Evolutionary conservation across 2,329 filamentous ascomycete species (phyloP).

Genomic region (Fusarium tricinctum): DNA sequence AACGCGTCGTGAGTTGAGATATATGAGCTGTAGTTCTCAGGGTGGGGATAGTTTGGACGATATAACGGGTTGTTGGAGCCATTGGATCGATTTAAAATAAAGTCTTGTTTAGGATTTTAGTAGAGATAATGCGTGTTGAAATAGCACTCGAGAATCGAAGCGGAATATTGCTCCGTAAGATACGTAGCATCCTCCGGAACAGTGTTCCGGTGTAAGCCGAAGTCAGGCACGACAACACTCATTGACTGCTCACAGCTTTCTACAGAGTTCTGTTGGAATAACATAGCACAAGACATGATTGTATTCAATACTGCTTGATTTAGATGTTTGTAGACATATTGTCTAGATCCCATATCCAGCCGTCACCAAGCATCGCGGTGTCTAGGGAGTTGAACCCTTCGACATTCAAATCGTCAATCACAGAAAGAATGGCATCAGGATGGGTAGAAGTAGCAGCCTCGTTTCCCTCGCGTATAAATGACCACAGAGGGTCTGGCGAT

Average conservation of each 20-base stretch:
- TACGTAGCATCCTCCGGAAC: constrained; percentile 16
- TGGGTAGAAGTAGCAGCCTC: not conserved
- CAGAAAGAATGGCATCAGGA: constrained; percentile 34
- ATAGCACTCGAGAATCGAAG: not conserved
- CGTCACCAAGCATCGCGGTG: constrained; percentile 26
- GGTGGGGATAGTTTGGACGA: not conserved
- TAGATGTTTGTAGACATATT: not conserved
- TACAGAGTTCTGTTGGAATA: not conserved
- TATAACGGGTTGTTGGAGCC: not conserved
- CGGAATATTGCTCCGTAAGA: constrained; percentile 19
- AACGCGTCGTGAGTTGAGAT: not conserved
- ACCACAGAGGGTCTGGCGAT: constrained; percentile 41
- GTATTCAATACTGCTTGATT: not conserved
- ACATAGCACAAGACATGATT: too few species aligned
- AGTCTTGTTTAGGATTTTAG: not conserved
- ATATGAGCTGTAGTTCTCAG: not conserved
- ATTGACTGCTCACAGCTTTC: not conserved
- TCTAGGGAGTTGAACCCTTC: constrained; percentile 17
- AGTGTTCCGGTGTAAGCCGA: constrained; percentile 11
- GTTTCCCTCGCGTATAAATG: constrained; percentile 15
- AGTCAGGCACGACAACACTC: not conserved
- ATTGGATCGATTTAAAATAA: not conserved
- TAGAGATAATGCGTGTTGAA: not conserved
- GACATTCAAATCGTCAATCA: constrained; percentile 36
- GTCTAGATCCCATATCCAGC: constrained; percentile 38